Base-by-base conservation (phyloP, 2,329 filamentous ascomycete species). In the Penicillium sp. region DNA sequence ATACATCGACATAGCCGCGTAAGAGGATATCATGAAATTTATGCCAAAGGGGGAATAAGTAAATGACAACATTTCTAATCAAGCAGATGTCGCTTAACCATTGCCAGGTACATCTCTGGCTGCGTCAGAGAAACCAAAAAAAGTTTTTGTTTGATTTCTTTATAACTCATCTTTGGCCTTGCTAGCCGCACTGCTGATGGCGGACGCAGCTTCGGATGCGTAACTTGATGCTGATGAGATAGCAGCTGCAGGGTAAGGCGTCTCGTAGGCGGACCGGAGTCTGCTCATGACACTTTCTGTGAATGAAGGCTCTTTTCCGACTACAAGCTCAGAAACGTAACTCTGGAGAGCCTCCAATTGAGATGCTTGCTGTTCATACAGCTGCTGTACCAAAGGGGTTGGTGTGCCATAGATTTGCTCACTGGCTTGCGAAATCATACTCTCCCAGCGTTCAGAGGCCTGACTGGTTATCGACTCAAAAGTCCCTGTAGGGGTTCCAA, bases 251-350 rank as follows among this genome's bases (percentile, higher is more conserved):
- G 63, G 66, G 52, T 68, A 68, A 16, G 85, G 87, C 0, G 85
- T 89, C 23, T 84, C 83, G 66, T 93, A 94, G 0, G 85, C 88
- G 3, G 82, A 86, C 56, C 83, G 83, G 12, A 96, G 79, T 52
- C 88, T 83, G 52, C 78, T 84, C 72, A 91, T 84, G 3, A 93
- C 87, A 58, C 88, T 91, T 66, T 95, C 89, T 0, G 87, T 91
- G 65, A 91, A 95, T 14, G 86, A 84, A 0, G 89, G 86, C 68
- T 95, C 90, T 69, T 87, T 90, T 53, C 89, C 91, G 42, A 81
- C 74, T 14, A 96, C 78, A 1, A 95, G 77, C 70, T 95, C 90
- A 1, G 87, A 88, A 14, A 96, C 81, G 1, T 94, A 80, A 12
- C 82, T 83, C 67, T 86, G 85, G 5, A 95, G 81, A 24, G 84